phyloP scores from a whole-genome alignment of 2,329 filamentous ascomycete species.

The Fusarium humuli region DNA sequence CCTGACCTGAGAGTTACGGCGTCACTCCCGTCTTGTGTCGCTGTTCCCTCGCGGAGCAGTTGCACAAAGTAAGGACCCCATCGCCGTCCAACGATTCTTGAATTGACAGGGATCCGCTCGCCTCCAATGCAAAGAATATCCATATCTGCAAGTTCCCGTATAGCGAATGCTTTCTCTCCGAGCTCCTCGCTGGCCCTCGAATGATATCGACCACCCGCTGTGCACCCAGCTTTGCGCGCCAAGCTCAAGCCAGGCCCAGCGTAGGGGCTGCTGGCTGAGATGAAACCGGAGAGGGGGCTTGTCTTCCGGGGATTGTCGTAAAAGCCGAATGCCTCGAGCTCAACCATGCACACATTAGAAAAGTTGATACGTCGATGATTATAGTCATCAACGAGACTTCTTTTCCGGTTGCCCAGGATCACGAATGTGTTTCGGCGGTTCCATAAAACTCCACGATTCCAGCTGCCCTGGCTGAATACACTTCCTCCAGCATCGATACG shows the following conservation, averaged over 20 bases:
- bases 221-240: conserved; percentile 70
- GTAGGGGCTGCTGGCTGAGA: conserved; percentile 81
- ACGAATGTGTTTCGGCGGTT: conserved; percentile 94
- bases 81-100: conserved; percentile 83
- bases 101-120: conserved; percentile 93
- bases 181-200: conserved; percentile 85
- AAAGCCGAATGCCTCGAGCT: conserved; percentile 95
- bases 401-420: conserved; percentile 91
- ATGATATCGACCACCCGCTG: conserved; percentile 80
- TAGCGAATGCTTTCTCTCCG: conserved; percentile 79
- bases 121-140: conserved; percentile 92
- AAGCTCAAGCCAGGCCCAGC: conserved; percentile 67
- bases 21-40: conserved; percentile 78
- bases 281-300: conserved; percentile 82
- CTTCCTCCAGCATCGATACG: conserved; percentile 94
- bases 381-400: conserved; percentile 96
- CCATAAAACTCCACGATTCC: conserved; percentile 97
- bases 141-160: conserved; percentile 95
- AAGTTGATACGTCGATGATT: conserved; percentile 99
- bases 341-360: conserved; percentile 94
- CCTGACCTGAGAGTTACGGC: conserved; percentile 78
- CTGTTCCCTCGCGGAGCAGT: conserved; percentile 83
- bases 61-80: conserved; percentile 98
- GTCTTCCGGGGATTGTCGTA: conserved; percentile 93
- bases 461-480: conserved; percentile 96